Conservation (phyloP, 352 stramenopile species). For the Pythium diclinum region DNA sequence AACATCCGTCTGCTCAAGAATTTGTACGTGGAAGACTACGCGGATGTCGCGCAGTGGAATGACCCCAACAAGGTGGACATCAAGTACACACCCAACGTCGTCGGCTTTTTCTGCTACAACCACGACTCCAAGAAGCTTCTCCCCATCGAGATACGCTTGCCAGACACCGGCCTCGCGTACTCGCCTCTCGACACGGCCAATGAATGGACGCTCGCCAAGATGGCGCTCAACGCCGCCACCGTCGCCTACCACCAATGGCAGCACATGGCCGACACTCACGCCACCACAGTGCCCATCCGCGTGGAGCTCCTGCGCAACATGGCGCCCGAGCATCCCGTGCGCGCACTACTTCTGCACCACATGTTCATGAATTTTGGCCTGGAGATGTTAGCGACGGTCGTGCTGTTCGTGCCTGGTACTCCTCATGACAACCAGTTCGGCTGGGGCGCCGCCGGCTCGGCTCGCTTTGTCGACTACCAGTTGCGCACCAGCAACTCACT, state of each 20-base stretch:
- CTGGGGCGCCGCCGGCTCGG: conserved; percentile 33
- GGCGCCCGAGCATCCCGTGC: conserved; percentile 31
- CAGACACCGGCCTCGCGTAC: conserved; percentile 15
- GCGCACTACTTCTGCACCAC: conserved; percentile 41
- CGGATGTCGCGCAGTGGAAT: conserved; percentile 12
- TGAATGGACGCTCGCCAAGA: conserved; percentile 27
- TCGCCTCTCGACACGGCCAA: conserved; percentile 8
- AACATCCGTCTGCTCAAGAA: conserved; percentile 3
- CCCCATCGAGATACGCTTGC: conserved; percentile 18
- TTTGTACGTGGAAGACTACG: conserved; percentile 17
- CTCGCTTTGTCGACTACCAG: conserved; percentile 19
- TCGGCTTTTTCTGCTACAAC: conserved; percentile 27
- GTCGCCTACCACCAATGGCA: conserved; percentile 14
- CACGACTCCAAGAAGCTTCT: conserved; percentile 6
- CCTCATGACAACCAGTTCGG: conserved; percentile 36
- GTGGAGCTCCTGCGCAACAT: conserved; percentile 41
- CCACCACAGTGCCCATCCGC: conserved; percentile 31
- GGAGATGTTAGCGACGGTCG: conserved; percentile 30
- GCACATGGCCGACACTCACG: conserved; percentile 22
- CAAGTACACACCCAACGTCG: conserved; percentile 18
- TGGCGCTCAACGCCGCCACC: conserved; percentile 14
- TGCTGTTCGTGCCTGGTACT: conserved; percentile 30
- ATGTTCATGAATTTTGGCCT: conserved; percentile 37
- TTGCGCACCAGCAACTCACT: background rate
- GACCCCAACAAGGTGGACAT: background rate